Percentiles rank a stretch among this genome's conserved stretches.
phyloP scores from a whole-genome alignment of 2,329 filamentous ascomycete genomes.

The Claviceps monticola region DNA sequence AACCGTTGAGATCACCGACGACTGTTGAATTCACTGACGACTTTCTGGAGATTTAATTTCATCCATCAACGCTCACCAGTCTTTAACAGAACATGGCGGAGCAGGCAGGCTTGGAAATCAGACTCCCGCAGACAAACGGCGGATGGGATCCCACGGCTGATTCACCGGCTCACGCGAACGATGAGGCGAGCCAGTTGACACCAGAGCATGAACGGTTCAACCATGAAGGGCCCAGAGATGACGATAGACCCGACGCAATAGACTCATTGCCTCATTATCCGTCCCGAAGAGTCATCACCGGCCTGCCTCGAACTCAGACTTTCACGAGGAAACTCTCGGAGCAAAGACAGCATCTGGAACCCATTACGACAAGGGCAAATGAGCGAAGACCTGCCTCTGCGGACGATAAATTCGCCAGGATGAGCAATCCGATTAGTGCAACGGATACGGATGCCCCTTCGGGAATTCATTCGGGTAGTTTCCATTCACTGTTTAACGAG shows the following conservation, averaged over 20 bases:
- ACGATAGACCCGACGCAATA: background rate
- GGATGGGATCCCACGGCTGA: slow-evolving; percentile 16
- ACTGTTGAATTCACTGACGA: no score
- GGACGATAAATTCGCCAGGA: slow-evolving; percentile 28
- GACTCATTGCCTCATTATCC: background rate
- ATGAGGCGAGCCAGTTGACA: slow-evolving; percentile 6
- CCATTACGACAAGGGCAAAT: slow-evolving; percentile 45
- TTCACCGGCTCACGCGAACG: slow-evolving; percentile 14
- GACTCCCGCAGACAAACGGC: slow-evolving; percentile 14
- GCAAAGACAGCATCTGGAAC: slow-evolving; percentile 56
- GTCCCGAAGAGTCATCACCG: slow-evolving; percentile 55
- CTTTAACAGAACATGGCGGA: slow-evolving; percentile 17
- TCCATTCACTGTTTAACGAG: slow-evolving; percentile 4
- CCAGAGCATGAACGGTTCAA: slow-evolving; percentile 1
- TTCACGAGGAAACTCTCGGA: slow-evolving; percentile 78
- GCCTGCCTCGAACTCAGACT: slow-evolving; percentile 61
- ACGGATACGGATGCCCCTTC: slow-evolving; percentile 23
- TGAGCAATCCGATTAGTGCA: slow-evolving; percentile 12
- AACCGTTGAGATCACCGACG: no score
- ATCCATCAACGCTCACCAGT: background rate
- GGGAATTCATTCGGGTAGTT: slow-evolving; percentile 34
- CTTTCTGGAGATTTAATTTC: no score
- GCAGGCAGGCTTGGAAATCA: slow-evolving; percentile 15
- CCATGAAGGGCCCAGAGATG: background rate
- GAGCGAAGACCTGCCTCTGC: slow-evolving; percentile 61